Evolutionary conservation across 1,139 yeast species (phyloP).

Genomic region (Blastobotrys proliferans): DNA sequence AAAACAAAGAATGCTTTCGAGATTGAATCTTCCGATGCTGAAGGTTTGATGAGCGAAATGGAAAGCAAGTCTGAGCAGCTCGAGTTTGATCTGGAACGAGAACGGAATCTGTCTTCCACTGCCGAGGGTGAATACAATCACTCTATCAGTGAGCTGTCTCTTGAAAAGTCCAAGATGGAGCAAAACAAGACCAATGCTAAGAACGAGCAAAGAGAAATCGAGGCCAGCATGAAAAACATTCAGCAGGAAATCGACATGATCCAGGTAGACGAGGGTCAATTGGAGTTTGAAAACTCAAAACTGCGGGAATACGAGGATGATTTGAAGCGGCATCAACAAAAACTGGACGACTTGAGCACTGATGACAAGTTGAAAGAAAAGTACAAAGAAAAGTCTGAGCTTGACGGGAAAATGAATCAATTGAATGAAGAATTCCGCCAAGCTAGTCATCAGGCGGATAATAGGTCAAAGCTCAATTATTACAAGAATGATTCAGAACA

Average conservation of each 20-base stretch:
- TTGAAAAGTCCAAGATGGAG: conserved; percentile 40
- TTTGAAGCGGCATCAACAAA: conserved; percentile 13
- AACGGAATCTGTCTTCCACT: neutral
- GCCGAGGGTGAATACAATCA: conserved; percentile 24
- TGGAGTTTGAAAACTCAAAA: conserved; percentile 38
- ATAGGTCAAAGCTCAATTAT: conserved; percentile 48
- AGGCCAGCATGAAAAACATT: conserved; percentile 35
- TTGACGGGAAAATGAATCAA: conserved; percentile 55
- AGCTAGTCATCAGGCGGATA: conserved; percentile 57
- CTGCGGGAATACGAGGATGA: conserved; percentile 38
- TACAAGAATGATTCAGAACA: conserved; percentile 39
- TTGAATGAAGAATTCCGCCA: conserved; percentile 48
- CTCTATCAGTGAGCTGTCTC: conserved; percentile 32
- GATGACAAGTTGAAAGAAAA: conserved; percentile 40
- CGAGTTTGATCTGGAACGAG: conserved; percentile 8
- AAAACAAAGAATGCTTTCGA: neutral
- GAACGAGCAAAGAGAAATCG: conserved; percentile 36
- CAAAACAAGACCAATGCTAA: conserved; percentile 41
- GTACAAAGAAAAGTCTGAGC: conserved; percentile 38
- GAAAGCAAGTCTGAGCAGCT: conserved; percentile 6
- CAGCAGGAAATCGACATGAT: conserved; percentile 39
- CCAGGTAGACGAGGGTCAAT: conserved; percentile 40
- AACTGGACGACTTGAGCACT: conserved; percentile 32
- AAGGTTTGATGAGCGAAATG: conserved; percentile 11
- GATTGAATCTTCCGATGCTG: conserved; percentile 3